These are phyloP conservation scores for Westerdykella aurantiaca DNA, from an alignment of 2,329 filamentous ascomycete species.

Conservation along the genomic window DNA sequence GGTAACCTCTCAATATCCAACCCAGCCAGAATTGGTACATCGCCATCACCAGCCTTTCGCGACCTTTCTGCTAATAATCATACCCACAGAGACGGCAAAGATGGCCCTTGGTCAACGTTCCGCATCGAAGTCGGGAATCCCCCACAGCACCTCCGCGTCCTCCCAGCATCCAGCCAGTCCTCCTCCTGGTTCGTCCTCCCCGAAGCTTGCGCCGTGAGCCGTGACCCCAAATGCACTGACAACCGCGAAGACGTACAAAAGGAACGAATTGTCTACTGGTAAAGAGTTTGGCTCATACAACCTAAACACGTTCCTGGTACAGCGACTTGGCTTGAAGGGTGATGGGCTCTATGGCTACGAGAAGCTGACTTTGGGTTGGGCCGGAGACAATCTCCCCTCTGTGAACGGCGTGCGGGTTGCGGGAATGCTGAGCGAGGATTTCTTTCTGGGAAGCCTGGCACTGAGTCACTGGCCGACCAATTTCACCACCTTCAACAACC, in stretches of 20 bases:
- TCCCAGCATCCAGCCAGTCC: conserved; percentile 29
- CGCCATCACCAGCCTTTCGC: not conserved
- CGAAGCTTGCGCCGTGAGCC: conserved; percentile 31
- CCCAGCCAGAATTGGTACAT: conserved; percentile 22
- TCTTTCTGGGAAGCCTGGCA: conserved; percentile 37
- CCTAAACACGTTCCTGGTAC: conserved; percentile 23
- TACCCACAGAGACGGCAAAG: conserved; percentile 23
- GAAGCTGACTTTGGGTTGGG: conserved; percentile 27
- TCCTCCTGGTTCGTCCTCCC: conserved; percentile 32
- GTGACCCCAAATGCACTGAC: conserved; percentile 19
- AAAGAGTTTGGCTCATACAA: conserved; percentile 27
- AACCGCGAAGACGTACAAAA: conserved; percentile 22
- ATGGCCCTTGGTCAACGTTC: conserved; percentile 32
- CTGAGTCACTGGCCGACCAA: conserved; percentile 35
- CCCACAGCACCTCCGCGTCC: conserved; percentile 23
- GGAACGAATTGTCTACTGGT: conserved; percentile 32
- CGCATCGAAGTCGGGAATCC: conserved; percentile 24
- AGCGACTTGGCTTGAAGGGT: conserved; percentile 21
- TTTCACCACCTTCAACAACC: conserved; percentile 35
- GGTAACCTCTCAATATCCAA: conserved; percentile 17
- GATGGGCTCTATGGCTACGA: conserved; percentile 35
- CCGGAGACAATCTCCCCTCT: conserved; percentile 15
- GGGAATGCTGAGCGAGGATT: conserved; percentile 29
- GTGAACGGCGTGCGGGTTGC: conserved; percentile 35
- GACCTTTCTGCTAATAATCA: not conserved